Base-by-base conservation (phyloP, 192 early-diverging fungal genomes). In the Chytriomyces confervae region DNA sequence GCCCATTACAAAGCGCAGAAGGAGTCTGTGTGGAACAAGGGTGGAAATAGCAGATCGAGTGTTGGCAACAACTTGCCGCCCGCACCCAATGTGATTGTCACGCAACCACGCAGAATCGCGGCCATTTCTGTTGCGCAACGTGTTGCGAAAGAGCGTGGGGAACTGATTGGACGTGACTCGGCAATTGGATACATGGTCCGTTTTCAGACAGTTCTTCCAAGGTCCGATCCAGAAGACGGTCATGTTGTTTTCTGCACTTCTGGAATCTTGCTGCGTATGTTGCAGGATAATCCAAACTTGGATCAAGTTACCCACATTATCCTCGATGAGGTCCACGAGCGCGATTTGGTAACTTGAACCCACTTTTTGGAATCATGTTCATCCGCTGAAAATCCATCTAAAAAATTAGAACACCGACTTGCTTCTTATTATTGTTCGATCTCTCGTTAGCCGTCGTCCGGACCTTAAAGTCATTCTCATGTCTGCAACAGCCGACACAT, bases 401-500 rank as follows among this genome's bases (percentile, higher is more conserved):
- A 13, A 57, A 57, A 57, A 13, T 23, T 44, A 79, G 78, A 79
- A 92, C 80, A 93, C 92, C 0, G 96, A 97, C 75, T 87, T 97
- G 62, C 83, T 95, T 45, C 85, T 97, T 51, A 92, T 91, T 57
- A 85, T 97, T 47, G 82, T 96, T 23, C 85, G 90, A 8, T 84
- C 89, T 62, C 82, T 93, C 29, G 43, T 95, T 1, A 16, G 71
- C 5, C 69, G 64, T 18, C 84, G 91, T 13, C 78, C 82, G 24
- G 88, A 93, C 66, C 75, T 97, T 9, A 85, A 88, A 46, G 82
- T 97, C 9, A 91, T 97, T 43, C 86, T 97, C 72, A 97, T 97
- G 96, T 95, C 93, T 63, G 96, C 96, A 51, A 96, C 94, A 0
- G 90, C 93, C 71, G 94, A 96, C 79, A 90, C 92, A 69, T 85